Percentiles rank a stretch among this genome's conserved stretches.
These are phyloP conservation scores for Axilococcus clingmanii DNA, from an alignment of 139 green algal species.

Conservation along the genomic window DNA sequence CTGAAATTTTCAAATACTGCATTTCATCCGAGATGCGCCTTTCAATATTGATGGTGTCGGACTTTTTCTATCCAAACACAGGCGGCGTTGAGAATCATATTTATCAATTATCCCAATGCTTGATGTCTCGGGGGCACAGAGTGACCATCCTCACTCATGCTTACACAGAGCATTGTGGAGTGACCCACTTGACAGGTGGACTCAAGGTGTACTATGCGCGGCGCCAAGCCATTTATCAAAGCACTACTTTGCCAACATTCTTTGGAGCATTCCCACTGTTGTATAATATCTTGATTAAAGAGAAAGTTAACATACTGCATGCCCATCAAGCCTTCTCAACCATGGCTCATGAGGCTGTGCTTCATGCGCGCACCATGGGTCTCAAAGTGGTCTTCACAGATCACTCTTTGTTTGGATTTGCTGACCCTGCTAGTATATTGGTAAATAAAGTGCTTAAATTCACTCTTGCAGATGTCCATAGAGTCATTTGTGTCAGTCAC, in stretches of 20 bases:
- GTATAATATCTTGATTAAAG: conserved; percentile 55
- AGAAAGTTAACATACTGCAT: conserved; percentile 78
- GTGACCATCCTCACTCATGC: conserved; percentile 77
- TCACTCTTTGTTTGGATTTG: conserved; percentile 95
- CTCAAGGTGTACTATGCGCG: conserved; percentile 96
- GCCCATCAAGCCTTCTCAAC: conserved; percentile 81
- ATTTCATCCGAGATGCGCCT: too few relatives aligned
- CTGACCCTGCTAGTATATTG: conserved; percentile 67
- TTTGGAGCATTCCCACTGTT: conserved; percentile 51
- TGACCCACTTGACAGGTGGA: conserved; percentile 81
- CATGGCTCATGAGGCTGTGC: conserved; percentile 68
- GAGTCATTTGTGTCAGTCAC: conserved; percentile 88
- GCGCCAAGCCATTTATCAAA: conserved; percentile 55
- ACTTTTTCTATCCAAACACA: conserved; percentile 95
- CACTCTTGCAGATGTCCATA: conserved; percentile 60
- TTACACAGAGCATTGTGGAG: conserved; percentile 53
- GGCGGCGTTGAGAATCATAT: conserved; percentile 96
- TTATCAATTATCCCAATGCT: conserved; percentile 83
- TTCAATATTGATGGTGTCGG: conserved; percentile 82
- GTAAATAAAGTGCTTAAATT: conserved; percentile 83
- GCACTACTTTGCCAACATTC: conserved; percentile 57
- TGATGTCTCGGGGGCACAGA: conserved; percentile 70
- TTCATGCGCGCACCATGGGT: conserved; percentile 76
- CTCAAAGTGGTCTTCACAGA: conserved; percentile 91
- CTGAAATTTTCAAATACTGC: neutral